Evolutionary conservation across 2,329 filamentous ascomycete genomes (phyloP).

Genomic region (Waltergamsia citrina): DNA sequence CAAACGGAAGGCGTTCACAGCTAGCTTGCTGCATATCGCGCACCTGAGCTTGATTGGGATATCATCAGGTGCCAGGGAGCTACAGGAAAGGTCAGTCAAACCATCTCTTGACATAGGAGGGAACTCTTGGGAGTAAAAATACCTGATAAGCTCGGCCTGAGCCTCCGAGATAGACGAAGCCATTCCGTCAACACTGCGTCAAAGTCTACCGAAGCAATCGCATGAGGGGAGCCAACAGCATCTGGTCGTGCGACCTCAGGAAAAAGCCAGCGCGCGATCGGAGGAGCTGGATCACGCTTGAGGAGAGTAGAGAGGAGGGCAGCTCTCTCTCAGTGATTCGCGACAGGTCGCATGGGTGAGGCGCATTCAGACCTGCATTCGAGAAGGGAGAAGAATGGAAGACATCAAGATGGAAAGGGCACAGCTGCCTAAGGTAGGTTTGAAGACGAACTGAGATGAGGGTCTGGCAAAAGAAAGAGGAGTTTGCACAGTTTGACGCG

Average conservation of each 20-base stretch:
- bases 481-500: constrained; percentile 4
- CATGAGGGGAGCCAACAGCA: neutral
- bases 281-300: no score
- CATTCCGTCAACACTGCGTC: constrained; percentile 15
- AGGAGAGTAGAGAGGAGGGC: no score
- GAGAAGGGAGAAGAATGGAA: no score
- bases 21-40: constrained; percentile 84
- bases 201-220: neutral
- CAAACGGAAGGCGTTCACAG: constrained; percentile 81
- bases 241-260: neutral
- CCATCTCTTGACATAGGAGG: neutral
- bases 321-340: neutral
- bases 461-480: neutral
- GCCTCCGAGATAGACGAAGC: constrained; percentile 32
- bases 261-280: no score
- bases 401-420: no score
- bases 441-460: neutral
- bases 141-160: constrained; percentile 52
- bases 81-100: constrained; percentile 21
- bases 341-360: neutral
- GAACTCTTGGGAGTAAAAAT: constrained; percentile 13
- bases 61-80: constrained; percentile 69
- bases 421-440: neutral
- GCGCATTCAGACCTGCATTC: neutral
- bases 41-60: constrained; percentile 96